phyloP scores from a whole-genome alignment of 257 asterid genomes.

The Gentiana macrophylla region DNA sequence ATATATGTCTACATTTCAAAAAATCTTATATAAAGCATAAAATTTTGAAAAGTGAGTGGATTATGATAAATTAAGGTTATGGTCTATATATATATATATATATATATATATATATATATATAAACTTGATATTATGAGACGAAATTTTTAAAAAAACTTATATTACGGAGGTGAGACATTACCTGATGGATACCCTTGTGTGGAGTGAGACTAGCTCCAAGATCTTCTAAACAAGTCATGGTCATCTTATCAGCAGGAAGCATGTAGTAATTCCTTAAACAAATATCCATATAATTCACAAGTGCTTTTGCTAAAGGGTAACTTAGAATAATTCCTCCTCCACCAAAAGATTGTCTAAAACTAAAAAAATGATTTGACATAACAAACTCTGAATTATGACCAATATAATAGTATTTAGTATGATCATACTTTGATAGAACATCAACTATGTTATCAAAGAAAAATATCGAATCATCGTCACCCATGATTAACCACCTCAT shows the following conservation, averaged over 20 bases:
- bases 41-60: too few relatives aligned
- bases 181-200: slow-evolving; percentile 57
- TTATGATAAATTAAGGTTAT: too few relatives aligned
- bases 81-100: too few relatives aligned
- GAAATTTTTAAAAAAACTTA: too few relatives aligned
- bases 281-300: slow-evolving; percentile 30
- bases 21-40: too few relatives aligned
- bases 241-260: slow-evolving; percentile 40
- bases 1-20: too few relatives aligned
- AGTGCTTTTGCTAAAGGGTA: slow-evolving; percentile 46
- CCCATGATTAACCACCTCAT: slow-evolving; percentile 70
- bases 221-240: slow-evolving; percentile 43
- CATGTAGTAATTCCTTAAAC: slow-evolving; percentile 29
- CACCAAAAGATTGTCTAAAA: slow-evolving; percentile 57
- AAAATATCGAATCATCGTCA: slow-evolving; percentile 69
- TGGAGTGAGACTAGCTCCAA: slow-evolving; percentile 50
- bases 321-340: slow-evolving; percentile 58
- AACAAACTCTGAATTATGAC: slow-evolving; percentile 40
- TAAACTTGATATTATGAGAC: too few relatives aligned
- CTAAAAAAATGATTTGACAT: slow-evolving; percentile 36
- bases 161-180: background rate
- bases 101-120: too few relatives aligned
- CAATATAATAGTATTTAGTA: slow-evolving; percentile 32
- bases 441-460: slow-evolving; percentile 46
- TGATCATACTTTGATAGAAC: slow-evolving; percentile 38